Evolutionary conservation across 768 basidiomycete species (phyloP), one percentile per base, ranked within the genome.

Genomic region (Tylopilus vinaceipallidus): DNA sequence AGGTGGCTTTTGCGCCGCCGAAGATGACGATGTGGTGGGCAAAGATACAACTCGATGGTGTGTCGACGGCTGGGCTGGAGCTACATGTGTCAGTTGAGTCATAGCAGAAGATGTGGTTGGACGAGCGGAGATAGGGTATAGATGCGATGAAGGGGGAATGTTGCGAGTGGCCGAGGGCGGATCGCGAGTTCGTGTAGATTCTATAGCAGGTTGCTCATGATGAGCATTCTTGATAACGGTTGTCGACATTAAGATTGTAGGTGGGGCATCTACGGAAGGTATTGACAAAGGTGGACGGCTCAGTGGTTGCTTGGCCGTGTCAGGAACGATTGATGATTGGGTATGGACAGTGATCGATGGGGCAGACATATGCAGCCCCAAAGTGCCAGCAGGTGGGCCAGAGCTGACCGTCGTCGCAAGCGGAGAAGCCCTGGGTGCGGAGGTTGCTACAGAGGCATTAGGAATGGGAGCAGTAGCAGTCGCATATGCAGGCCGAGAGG

Each of bases 11-110:
- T 56, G 64, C 7, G 24, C 42, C 12, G 52, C 34, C 6, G 58
- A 42, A 33, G 58, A 55, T 41, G 48, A 45, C 6, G 65, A 36
- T 36, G 60, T 39, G 12, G 49, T 52, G 32, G 72, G 75, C 38
- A 73, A 46, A 22, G 74, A 75, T 58, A 58, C 64, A 52, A 68
- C 60, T 52, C 71, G 73, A 24, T 71, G 54, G 48, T 75, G 75
- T 38, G 39, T 35, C 35, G 53, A 45, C 9, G 54, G 47, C 50
- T 65, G 69, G 12, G 37, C 41, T 50, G 62, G 47, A 32, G 49
- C 37, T 54, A 58, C 55, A 47, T 62, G 52, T 42, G 47, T 50
- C n/a, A 57, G 63, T 49, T 56, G 58, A 45, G 47, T 58, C 37
- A 27, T 49, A 49, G 60, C 29, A 35, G 58, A 52, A 29, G 61